phyloP scores from a whole-genome alignment of 2,329 filamentous ascomycete species.

The Diplocarpon rosae region DNA sequence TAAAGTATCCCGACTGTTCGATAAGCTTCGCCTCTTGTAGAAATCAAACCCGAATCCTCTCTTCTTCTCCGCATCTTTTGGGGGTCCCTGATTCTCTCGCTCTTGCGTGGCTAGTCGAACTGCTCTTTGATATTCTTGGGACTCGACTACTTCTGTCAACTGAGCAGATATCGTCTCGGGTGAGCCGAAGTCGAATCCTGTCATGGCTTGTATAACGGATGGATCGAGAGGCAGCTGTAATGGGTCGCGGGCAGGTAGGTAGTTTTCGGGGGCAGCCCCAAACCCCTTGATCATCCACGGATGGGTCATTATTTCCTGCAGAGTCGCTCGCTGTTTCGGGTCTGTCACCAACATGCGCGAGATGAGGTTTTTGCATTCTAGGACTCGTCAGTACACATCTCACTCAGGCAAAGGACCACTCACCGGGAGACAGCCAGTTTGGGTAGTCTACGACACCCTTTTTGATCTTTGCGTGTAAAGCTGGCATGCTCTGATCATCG shows the following conservation, averaged over 20 bases:
- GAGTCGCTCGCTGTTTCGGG: slow-evolving; percentile 71
- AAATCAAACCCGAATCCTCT: slow-evolving; percentile 88
- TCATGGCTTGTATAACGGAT: slow-evolving; percentile 85
- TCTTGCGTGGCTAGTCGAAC: slow-evolving; percentile 60
- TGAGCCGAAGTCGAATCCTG: slow-evolving; percentile 91
- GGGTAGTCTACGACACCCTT: slow-evolving; percentile 94
- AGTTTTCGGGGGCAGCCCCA: slow-evolving; percentile 76
- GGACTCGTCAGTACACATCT: slow-evolving; percentile 9
- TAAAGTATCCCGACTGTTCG: slow-evolving; percentile 78
- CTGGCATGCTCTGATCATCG: slow-evolving; percentile 98
- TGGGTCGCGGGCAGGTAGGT: slow-evolving; percentile 72
- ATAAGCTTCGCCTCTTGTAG: slow-evolving; percentile 88
- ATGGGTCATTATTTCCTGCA: slow-evolving; percentile 88
- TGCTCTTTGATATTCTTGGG: slow-evolving; percentile 84
- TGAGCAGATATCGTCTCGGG: slow-evolving; percentile 74
- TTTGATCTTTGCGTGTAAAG: slow-evolving; percentile 97
- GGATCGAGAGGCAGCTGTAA: slow-evolving; percentile 74
- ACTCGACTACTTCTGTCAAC: slow-evolving; percentile 77
- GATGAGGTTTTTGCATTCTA: slow-evolving; percentile 89
- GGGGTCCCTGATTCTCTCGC: slow-evolving; percentile 42
- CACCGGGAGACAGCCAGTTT: slow-evolving; percentile 81
- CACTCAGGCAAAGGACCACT: slow-evolving; percentile 26
- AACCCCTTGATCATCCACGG: slow-evolving; percentile 96
- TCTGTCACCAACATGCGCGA: slow-evolving; percentile 95
- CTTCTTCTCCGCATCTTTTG: slow-evolving; percentile 64